phyloP scores from a whole-genome alignment of 441 rosid species.

The Brassica balearica region DNA sequence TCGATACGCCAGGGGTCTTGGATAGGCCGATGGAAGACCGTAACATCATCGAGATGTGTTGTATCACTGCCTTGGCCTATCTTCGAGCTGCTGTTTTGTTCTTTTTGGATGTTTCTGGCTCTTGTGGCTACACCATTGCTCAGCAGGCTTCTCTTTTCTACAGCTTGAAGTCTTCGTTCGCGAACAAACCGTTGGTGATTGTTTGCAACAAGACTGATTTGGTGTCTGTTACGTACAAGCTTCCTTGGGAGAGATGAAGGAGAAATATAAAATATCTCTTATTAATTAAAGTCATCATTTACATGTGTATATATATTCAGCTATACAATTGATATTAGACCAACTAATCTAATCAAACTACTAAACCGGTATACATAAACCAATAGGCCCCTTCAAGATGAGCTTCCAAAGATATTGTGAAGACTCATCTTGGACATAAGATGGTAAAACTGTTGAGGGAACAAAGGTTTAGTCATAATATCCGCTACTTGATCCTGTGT shows the following conservation, averaged over 20 bases:
- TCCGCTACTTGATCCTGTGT: no score
- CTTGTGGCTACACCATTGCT: slow-evolving; percentile 15
- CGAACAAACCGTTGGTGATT: slow-evolving; percentile 17
- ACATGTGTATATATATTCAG: background rate
- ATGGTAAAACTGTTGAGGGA: no score
- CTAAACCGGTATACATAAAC: background rate
- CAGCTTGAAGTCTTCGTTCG: background rate
- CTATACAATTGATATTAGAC: background rate
- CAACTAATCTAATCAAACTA: background rate
- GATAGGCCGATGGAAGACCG: slow-evolving; percentile 11
- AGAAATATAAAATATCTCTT: background rate
- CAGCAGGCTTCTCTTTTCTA: slow-evolving; percentile 13
- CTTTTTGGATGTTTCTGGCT: slow-evolving; percentile 12
- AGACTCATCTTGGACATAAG: no score
- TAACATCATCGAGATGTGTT: slow-evolving; percentile 9
- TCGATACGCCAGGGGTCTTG: background rate
- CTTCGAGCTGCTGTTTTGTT: slow-evolving; percentile 2
- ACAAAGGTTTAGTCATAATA: no score
- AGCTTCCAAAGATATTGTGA: no score
- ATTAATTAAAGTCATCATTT: background rate
- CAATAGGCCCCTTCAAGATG: background rate
- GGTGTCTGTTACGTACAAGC: background rate
- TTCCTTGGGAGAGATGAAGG: background rate
- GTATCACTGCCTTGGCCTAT: slow-evolving; percentile 4
- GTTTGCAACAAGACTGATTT: slow-evolving; percentile 20